Evolutionary conservation across 495 filamentous ascomycete species (phyloP), one percentile per base, ranked within the genome.

Genomic region (Pseudevernia furfuracea): DNA sequence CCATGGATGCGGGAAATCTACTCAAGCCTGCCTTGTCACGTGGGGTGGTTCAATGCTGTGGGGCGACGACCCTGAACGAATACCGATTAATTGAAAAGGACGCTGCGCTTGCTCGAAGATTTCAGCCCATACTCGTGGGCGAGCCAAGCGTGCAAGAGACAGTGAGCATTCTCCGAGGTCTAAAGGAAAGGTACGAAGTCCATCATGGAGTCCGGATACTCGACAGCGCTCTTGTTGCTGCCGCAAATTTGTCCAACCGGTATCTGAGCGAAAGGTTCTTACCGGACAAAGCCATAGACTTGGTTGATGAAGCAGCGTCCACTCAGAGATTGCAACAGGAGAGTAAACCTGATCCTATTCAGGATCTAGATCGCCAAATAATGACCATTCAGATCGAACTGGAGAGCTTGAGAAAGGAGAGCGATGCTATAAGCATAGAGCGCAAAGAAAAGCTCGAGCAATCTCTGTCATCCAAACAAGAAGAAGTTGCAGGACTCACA

Each of bases 351-450:
- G 94, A 98, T 64, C 84, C 91, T 19, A 97, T 98, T 37, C 85
- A 91, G 71, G 84, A 88, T 59, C 82, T 97, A 25, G 94, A 97
- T 70, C 89, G 93, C 57, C 88, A 90, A 70, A 96, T 98, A 58
- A 92, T 96, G 80, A 97, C 94, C 1, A 89, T 97, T 46, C 93
- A 96, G 69, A 98, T 98, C 68, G 94, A 98, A 74, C 81, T 98
- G 2, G 94, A 98, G 73, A 96, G 92, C 60, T 81, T 98, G 37
- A 84, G 94, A 58, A 97, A 97, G 67, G 94, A 98, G 74, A 96
- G 86, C 19, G 94, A 98, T 70, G 77, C 95, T 48, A 85, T 85
- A 17, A 96, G 91, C 65, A 84, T 84, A 65, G 94, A 97, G 74
- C 85, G 94, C n/a, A 83, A 91, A 30, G 88, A 94, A 68, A 90